Base-by-base conservation (phyloP, 805 yeast genomes). In the Cyberlindnera saturnus region DNA sequence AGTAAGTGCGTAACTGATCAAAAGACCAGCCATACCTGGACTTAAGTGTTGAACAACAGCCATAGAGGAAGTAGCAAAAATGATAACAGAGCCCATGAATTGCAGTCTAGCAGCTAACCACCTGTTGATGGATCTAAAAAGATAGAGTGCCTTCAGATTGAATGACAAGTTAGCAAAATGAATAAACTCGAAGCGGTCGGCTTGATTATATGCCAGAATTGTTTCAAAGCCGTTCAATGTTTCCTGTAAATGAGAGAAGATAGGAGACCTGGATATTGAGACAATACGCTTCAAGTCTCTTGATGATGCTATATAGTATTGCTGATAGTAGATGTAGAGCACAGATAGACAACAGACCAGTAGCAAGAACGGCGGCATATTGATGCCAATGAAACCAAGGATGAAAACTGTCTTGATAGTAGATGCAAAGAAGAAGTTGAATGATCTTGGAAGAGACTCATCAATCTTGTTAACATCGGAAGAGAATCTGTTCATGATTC, bases 231-330 rank as follows among this genome's bases (percentile, higher is more conserved):
- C 96, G 29, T 73, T 74, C 39, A 89, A 64, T 3, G 89, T 80
- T 57, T 89, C 96, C 57, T 86, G 90, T 49, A 89, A 72, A 51
- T 84, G 88, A 0, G 95, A 84, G 66, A 76, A 84, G 15, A 87
- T 79, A 3, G 96, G 96, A 44, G 86, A 77, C 55, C 77, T 73
- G 5, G 91, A 73, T 18, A 79, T 71, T 41, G 85, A 79, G 38
- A 76, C 78, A 40, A 87, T 67, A 55, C 96, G 74, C 59, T 85
- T 86, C 53, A 88, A 67, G 59, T 88, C 96, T 54, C 96, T 74
- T 8, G 89, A 76, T 1, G 87, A 73, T 4, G 79, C 70, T 48
- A 82, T 73, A 60, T 84, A 89, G 61, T 72, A 82, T 39, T 68
- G 66, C 61, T 87, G 95, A 59, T 82, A 85, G 60, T 82, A 81